Conservation (phyloP, 768 basidiomycete genomes). For the Phanerochaete sordida region DNA sequence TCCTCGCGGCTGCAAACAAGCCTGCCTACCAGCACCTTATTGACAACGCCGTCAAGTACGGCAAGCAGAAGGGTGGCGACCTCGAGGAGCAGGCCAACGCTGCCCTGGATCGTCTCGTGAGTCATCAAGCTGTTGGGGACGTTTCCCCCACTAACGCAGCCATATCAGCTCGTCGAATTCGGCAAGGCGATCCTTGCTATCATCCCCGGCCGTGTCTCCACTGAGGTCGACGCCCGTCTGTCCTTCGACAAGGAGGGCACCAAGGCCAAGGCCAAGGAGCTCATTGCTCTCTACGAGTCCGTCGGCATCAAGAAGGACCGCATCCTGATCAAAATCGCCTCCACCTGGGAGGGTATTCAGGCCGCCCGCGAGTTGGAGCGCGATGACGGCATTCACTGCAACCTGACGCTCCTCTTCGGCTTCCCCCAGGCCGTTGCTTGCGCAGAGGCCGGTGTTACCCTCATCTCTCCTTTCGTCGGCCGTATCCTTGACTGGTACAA, state of each 20-base stretch:
- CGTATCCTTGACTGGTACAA: conserved; percentile 99
- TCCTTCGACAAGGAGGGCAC: conserved; percentile 95
- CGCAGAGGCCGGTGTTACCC: conserved; percentile 95
- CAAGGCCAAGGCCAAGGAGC: conserved; percentile 84
- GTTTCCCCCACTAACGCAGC: conserved; percentile 1
- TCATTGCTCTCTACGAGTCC: conserved; percentile 94
- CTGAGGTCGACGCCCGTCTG: conserved; percentile 96
- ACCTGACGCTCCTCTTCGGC: conserved; percentile 97
- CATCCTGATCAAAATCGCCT: conserved; percentile 98
- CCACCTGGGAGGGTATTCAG: conserved; percentile 99
- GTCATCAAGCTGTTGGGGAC: conserved; percentile 23
- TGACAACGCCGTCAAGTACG: conserved; percentile 68
- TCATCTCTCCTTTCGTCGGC: conserved; percentile 99
- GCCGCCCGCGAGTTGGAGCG: conserved; percentile 94
- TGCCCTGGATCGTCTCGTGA: conserved; percentile 86
- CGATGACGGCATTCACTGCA: conserved; percentile 95
- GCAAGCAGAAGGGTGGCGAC: conserved; percentile 77
- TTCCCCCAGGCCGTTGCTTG: conserved; percentile 99
- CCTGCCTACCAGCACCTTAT: conserved; percentile 80
- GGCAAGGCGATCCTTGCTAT: conserved; percentile 93
- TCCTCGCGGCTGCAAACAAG: conserved; percentile 91
- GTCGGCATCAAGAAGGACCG: conserved; percentile 92
- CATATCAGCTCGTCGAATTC: conserved; percentile 86
- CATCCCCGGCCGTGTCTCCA: conserved; percentile 98
- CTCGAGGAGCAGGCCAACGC: conserved; percentile 71